Evolutionary conservation across 2,329 filamentous ascomycete species (phyloP), one percentile per base, ranked within the genome.

Genomic region (Fusarium sp.): DNA sequence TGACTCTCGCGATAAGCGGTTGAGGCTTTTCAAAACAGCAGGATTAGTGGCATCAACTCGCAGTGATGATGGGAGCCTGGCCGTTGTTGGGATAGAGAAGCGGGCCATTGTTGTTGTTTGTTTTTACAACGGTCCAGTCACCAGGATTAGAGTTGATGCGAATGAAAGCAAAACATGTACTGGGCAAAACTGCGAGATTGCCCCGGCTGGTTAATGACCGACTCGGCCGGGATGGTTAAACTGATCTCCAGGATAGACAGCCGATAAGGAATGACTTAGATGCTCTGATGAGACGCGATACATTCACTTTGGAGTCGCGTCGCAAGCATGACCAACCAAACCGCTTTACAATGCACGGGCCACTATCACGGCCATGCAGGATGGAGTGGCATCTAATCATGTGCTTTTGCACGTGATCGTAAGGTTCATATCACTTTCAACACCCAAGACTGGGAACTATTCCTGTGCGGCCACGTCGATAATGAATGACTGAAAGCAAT

Each of bases 21-120:
- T 86, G 49, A 97, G 84, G 40, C 87, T 84, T 78, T 92, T 93
- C 68, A 86, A 78, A 49, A 94, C 86, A 31, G 89, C 84, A 45
- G 87, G 82, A 75, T 91, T 91, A 61, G 87, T 83, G 10, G 91
- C 83, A 59, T 90, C 86, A 74, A 95, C 86, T 72, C 90, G 90
- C 68, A 94, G 84, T 28, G 88, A 86, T 51, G 92, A 90, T n/a
- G 91, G 86, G 50, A 96, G 86, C 70, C 91, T 89, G 58, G 89
- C 89, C 52, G 88, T 89, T 46, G 91, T 92, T 18, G 93, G 92
- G 38, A 93, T 83, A 57, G 90, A 90, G 63, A 92, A 81, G 53
- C 82, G 84, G 52, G 85, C 80, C 86, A 88, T 88, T 65, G 62
- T 68, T 53, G 52, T 55, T 50, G 57, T 48, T 55, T 56, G 55